phyloP scores from a whole-genome alignment of 805 yeast genomes.

The Myxozyma vanderwaltii region DNA sequence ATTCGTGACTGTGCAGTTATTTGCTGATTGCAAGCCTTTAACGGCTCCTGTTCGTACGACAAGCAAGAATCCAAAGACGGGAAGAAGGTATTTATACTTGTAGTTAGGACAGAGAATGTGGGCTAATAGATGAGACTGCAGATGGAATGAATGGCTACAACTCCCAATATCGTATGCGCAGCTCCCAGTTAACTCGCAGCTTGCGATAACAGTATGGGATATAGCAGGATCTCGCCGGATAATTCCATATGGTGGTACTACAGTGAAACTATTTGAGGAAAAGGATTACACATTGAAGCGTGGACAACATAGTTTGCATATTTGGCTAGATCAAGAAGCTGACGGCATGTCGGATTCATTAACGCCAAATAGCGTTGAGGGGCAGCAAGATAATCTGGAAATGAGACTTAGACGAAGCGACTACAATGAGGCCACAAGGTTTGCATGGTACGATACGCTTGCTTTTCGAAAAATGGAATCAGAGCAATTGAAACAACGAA shows the following conservation, averaged over 20 bases:
- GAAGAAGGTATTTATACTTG: slow-evolving; percentile 16
- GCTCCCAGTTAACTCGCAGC: slow-evolving; percentile 61
- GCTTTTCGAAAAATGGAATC: slow-evolving; percentile 58
- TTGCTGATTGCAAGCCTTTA: slow-evolving; percentile 50
- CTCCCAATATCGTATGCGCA: slow-evolving; percentile 74
- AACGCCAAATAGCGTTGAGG: slow-evolving; percentile 36
- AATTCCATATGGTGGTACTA: slow-evolving; percentile 61
- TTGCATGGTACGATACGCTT: slow-evolving; percentile 75
- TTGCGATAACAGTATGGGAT: slow-evolving; percentile 69
- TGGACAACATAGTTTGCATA: slow-evolving; percentile 65
- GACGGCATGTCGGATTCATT: slow-evolving; percentile 39
- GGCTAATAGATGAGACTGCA: slow-evolving; percentile 40
- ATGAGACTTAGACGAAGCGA: slow-evolving; percentile 55
- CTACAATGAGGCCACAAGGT: slow-evolving; percentile 60
- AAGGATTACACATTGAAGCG: slow-evolving; percentile 61
- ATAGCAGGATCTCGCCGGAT: slow-evolving; percentile 55
- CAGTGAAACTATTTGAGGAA: slow-evolving; percentile 59
- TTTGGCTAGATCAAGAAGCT: slow-evolving; percentile 47
- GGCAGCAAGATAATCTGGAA: slow-evolving; percentile 55
- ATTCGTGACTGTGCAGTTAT: slow-evolving; percentile 51
- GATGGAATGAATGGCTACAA: slow-evolving; percentile 73
- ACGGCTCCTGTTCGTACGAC: slow-evolving; percentile 55
- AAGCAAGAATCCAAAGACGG: slow-evolving; percentile 50
- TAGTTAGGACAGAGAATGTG: not conserved
- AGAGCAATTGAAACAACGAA: slow-evolving; percentile 37